Evolutionary conservation across 495 filamentous ascomycete species (phyloP).

Genomic region (Penicillium desertorum): DNA sequence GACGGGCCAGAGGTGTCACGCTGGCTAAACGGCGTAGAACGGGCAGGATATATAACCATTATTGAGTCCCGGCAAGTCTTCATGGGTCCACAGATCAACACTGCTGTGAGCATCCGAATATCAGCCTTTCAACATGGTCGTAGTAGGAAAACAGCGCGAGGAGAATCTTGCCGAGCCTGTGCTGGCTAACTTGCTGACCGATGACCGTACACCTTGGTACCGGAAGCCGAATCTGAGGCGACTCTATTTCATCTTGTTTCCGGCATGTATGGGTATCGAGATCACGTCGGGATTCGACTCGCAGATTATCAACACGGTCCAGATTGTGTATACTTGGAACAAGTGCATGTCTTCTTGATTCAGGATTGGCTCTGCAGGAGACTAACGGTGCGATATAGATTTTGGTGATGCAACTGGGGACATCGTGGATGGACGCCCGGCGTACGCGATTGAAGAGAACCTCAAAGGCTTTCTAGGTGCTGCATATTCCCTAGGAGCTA

Average conservation of each 20-base stretch:
- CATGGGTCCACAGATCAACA: conserved; percentile 11
- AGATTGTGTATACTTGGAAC: conserved; percentile 59
- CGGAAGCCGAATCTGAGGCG: conserved; percentile 60
- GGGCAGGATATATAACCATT: conserved; percentile 11
- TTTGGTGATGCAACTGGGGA: conserved; percentile 37
- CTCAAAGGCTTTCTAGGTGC: conserved; percentile 32
- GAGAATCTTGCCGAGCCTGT: conserved; percentile 35
- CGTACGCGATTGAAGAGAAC: conserved; percentile 24
- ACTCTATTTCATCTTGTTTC: conserved; percentile 62
- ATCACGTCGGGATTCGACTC: conserved; percentile 73
- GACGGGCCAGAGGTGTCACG: background rate
- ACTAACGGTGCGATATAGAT: conserved; percentile 23
- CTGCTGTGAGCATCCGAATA: conserved; percentile 6
- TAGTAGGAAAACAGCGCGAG: conserved; percentile 30
- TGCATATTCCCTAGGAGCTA: conserved; percentile 43
- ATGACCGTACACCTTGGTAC: conserved; percentile 50
- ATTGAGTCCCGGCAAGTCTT: conserved; percentile 7
- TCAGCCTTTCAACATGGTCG: conserved; percentile 22
- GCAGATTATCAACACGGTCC: conserved; percentile 68
- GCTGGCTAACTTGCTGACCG: conserved; percentile 23
- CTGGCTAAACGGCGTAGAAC: conserved; percentile 6
- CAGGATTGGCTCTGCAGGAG: conserved; percentile 5
- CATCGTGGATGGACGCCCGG: conserved; percentile 16
- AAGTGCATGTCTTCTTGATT: conserved; percentile 42
- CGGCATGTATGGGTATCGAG: conserved; percentile 68